Conservation (phyloP, 1,139 yeast genomes). For the Insectozyma bohioensis region DNA sequence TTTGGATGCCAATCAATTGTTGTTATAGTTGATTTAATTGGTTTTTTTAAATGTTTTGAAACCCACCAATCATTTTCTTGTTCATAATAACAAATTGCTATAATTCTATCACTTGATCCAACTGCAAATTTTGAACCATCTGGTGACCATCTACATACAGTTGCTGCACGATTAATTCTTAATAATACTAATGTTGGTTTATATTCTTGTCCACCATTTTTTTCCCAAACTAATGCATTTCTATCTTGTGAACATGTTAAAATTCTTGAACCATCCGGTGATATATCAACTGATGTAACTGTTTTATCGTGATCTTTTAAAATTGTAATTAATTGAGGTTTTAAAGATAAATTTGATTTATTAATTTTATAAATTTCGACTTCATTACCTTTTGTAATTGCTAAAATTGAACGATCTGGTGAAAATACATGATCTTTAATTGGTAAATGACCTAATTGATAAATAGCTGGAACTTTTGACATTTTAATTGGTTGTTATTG, state of each 20-base stretch:
- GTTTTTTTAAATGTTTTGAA: conserved; percentile 93
- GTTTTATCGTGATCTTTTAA: conserved; percentile 89
- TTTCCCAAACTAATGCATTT: conserved; percentile 96
- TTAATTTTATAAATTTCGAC: conserved; percentile 72
- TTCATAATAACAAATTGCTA: conserved; percentile 95
- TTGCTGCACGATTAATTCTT: conserved; percentile 93
- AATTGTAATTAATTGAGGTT: conserved; percentile 56
- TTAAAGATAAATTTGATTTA: conserved; percentile 27
- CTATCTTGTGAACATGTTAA: conserved; percentile 98
- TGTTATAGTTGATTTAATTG: conserved; percentile 83
- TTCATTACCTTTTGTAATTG: conserved; percentile 75
- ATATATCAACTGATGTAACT: conserved; percentile 91
- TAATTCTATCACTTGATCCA: conserved; percentile 91
- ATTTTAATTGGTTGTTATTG: conserved; percentile 12
- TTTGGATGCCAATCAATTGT: conserved; percentile 94
- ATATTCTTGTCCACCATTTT: conserved; percentile 44
- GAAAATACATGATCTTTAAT: conserved; percentile 91
- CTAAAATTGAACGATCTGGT: conserved; percentile 64
- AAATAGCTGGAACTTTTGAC: conserved; percentile 36
- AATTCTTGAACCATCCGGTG: conserved; percentile 76
- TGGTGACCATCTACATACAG: conserved; percentile 92
- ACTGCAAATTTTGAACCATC: conserved; percentile 93
- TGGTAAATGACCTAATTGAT: conserved; percentile 78
- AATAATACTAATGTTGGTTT: conserved; percentile 91
- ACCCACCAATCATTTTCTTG: conserved; percentile 99